phyloP scores from a whole-genome alignment of 768 basidiomycete species.

The Pleurotus pulmonarius region DNA sequence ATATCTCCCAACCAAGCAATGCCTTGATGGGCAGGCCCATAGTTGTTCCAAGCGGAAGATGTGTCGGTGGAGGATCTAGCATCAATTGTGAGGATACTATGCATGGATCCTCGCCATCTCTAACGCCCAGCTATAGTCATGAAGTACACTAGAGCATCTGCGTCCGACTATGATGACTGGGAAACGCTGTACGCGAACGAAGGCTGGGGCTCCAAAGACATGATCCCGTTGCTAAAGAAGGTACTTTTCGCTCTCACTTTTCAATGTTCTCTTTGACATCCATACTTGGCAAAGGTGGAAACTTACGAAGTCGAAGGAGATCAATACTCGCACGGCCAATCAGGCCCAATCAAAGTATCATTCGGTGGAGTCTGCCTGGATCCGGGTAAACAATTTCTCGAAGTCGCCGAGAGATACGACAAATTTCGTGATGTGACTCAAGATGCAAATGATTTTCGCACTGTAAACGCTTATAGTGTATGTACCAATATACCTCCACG shows the following conservation, averaged over 20 bases:
- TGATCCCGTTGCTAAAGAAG: conserved; percentile 42
- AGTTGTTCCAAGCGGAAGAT: conserved; percentile 29
- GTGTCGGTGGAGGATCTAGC: conserved; percentile 44
- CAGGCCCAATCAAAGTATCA: conserved; percentile 25
- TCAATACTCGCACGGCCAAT: conserved; percentile 29
- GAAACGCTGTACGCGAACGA: conserved; percentile 30
- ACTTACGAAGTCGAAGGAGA: conserved; percentile 25
- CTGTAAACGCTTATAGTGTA: background rate
- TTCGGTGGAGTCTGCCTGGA: conserved; percentile 1
- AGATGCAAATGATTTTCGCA: background rate
- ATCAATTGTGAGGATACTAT: conserved; percentile 34
- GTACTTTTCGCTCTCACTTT: conserved; percentile 15
- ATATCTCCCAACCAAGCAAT: conserved; percentile 28
- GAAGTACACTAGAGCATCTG: conserved; percentile 39
- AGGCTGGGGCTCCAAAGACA: conserved; percentile 43
- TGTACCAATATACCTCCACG: background rate
- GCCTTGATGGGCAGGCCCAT: conserved; percentile 26
- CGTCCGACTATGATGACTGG: conserved; percentile 48
- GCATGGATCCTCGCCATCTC: background rate
- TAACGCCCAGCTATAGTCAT: conserved; percentile 12
- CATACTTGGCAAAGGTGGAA: conserved; percentile 18
- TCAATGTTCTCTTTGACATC: background rate
- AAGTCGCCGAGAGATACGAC: background rate
- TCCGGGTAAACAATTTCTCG: background rate
- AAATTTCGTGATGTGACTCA: background rate